Conservation (phyloP, 2,329 filamentous ascomycete species). For the Beauveria bassiana region DNA sequence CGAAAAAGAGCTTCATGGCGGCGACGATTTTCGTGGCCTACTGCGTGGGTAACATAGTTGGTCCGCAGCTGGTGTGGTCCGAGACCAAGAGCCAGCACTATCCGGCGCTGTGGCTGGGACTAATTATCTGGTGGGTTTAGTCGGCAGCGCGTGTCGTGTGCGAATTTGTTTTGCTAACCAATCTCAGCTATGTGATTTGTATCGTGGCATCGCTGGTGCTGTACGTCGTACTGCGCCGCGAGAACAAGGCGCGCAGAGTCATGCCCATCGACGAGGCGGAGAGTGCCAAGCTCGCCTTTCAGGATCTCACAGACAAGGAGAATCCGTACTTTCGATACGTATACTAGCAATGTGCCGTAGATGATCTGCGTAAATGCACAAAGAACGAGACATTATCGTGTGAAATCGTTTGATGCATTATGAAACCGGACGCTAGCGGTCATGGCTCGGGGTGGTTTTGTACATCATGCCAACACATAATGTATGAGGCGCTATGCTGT, state of each 20-base stretch:
- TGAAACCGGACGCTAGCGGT: not conserved
- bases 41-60: slow-evolving; percentile 68
- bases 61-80: slow-evolving; percentile 63
- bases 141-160: too few relatives aligned
- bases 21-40: slow-evolving; percentile 69
- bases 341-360: not conserved
- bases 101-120: slow-evolving; percentile 60
- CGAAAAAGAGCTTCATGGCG: slow-evolving; percentile 72
- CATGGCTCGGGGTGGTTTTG: not conserved
- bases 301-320: slow-evolving; percentile 61
- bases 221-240: slow-evolving; percentile 50
- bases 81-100: slow-evolving; percentile 60
- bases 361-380: not conserved
- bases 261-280: slow-evolving; percentile 47
- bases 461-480: not conserved
- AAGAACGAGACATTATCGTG: not conserved
- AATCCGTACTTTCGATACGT: slow-evolving; percentile 61
- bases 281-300: slow-evolving; percentile 56
- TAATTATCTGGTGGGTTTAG: slow-evolving; percentile 49
- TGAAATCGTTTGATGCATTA: not conserved
- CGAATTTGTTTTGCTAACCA: slow-evolving; percentile 12
- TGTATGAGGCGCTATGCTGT: not conserved
- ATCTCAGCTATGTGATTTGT: slow-evolving; percentile 56
- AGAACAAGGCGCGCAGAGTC: slow-evolving; percentile 46
- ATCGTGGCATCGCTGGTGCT: slow-evolving; percentile 49